Conservation (phyloP, 305 asterid species). For the Coffea humblotiana region DNA sequence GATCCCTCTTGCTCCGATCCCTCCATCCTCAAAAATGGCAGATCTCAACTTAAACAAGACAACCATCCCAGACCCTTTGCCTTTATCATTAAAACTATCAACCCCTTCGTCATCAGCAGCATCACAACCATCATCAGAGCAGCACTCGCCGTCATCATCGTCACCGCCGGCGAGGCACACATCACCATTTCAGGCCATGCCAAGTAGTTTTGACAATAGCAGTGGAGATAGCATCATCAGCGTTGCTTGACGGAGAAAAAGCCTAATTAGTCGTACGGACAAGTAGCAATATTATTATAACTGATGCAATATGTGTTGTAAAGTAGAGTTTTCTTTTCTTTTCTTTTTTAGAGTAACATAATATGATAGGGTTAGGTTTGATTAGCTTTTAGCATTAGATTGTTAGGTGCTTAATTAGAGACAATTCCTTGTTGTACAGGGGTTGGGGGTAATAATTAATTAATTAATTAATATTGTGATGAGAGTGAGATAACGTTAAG, state of each 20-base stretch:
- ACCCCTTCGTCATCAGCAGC: conserved; percentile 38
- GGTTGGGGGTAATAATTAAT: conserved; percentile 8
- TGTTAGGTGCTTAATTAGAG: conserved; percentile 32
- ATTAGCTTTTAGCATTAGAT: conserved; percentile 31
- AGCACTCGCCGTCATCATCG: conserved; percentile 32
- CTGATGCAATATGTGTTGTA: conserved; percentile 49
- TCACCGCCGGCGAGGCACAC: conserved; percentile 38
- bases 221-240: conserved; percentile 92
- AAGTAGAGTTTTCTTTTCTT: conserved; percentile 19
- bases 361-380: conserved; percentile 34
- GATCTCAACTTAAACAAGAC: conserved; percentile 56
- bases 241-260: conserved; percentile 64
- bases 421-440: conserved; percentile 39
- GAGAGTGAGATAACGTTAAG: conserved; percentile 7
- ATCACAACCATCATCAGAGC: conserved; percentile 30
- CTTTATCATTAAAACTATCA: conserved; percentile 60
- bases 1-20: conserved; percentile 62
- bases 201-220: conserved; percentile 57
- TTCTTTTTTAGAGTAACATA: conserved; percentile 20
- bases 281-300: conserved; percentile 18
- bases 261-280: not conserved
- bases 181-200: conserved; percentile 61
- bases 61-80: conserved; percentile 32
- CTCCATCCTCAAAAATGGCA: conserved; percentile 78
- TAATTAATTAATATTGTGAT: conserved; percentile 5